Conservation (phyloP, 176 grass and related monocot genomes). For the Ananas comosus region DNA sequence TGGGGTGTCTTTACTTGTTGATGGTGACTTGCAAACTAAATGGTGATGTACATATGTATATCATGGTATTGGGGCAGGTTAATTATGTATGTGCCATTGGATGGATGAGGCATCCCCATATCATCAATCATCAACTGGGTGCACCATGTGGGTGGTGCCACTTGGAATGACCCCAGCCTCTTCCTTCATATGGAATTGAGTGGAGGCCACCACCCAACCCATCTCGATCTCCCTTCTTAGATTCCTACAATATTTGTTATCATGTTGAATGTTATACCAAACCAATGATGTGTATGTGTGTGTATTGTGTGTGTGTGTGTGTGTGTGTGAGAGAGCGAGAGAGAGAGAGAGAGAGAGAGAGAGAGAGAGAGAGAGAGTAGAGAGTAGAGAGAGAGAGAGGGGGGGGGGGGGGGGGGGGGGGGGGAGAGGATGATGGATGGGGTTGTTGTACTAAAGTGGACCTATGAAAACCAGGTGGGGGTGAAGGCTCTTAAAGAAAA, state of each 20-base stretch:
- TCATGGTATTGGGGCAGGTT: background rate
- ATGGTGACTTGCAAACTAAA: too few relatives aligned
- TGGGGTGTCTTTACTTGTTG: too few relatives aligned
- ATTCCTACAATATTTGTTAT: background rate
- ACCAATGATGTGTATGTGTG: background rate
- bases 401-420: too few relatives aligned
- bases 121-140: background rate
- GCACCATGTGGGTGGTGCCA: conserved; percentile 3
- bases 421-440: background rate
- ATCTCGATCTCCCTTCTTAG: background rate
- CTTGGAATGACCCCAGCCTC: conserved; percentile 11
- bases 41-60: background rate
- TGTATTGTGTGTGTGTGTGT: background rate
- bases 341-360: background rate
- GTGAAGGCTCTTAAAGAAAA: conserved; percentile 2
- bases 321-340: background rate
- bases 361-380: background rate
- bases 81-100: background rate
- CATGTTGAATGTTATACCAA: background rate
- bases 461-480: conserved; percentile 3
- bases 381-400: background rate
- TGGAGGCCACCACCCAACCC: background rate
- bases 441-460: background rate
- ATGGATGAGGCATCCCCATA: background rate
- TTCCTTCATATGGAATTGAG: too few relatives aligned